Evolutionary conservation across 2,329 filamentous ascomycete genomes (phyloP), one percentile per base, ranked within the genome.

Genomic region (Fusarium subglutinans): DNA sequence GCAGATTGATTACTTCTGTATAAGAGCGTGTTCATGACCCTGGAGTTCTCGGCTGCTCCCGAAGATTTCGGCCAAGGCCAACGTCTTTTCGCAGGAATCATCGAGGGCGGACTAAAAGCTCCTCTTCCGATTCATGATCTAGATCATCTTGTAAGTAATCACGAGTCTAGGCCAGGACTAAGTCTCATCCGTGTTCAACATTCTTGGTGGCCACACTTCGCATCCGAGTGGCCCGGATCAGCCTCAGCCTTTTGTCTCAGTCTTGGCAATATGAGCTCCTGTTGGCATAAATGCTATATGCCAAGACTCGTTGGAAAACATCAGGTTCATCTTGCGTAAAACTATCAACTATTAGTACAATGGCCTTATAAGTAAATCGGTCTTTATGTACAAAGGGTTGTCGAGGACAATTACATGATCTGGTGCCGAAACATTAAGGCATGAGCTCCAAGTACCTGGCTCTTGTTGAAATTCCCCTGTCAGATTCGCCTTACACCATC

Each of bases 201-300:
- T 58, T 58, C 43, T 51, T 51, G 6, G 1, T 22, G 22, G 6
- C 22, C 22, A 37, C 15, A 57, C 20, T 7, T 41, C 22, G 6
- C 15, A 64, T 55, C 58, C 67, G 71, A 65, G 9, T 14, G 8
- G n/a, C 14, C 71, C 67, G 63, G 58, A 72, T 69, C 63, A 22
- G 26, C 62, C 8, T 20, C 15, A 2, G 7, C 18, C 2, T 17
- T 6, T 13, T 35, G 61, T 66, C 55, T 48, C 15, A 20, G 11
- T 17, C 8, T n/a, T 45, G 8, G 26, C 30, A 47, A 47, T 13
- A 22, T 18, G 28, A 47, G 6, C 8, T 11, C 38, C 24, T 18
- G 3, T 30, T 35, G 8, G 20, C 6, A 3, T 15, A 3, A 15
- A n/a, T 11, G 8, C 5, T 12, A 15, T 24, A 26, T 40, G 10